Evolutionary conservation across 148 eudicot species (phyloP), one percentile per base, ranked within the genome.

Genomic region (Rhododendron vialii): DNA sequence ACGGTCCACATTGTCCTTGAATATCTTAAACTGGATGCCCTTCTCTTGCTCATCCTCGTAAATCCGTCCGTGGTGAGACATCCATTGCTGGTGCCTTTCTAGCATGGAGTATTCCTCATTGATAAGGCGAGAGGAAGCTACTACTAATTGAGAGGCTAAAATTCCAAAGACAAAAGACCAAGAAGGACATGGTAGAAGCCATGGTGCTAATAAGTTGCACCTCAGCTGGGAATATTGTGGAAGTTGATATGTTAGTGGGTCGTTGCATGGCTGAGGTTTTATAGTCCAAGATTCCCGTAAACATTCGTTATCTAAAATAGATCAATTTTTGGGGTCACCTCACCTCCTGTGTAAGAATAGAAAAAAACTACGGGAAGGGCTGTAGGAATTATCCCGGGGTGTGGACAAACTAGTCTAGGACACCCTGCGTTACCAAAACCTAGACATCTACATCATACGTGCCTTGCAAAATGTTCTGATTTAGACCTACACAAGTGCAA

Each of bases 51-150:
- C 83, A 36, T 90, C 88, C 73, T 87, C 86, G 41, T 94, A 94
- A 15, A 89, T 87, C 1, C 93, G 93, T 76, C 94, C 95, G 82
- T 93, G 90, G 7, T 33, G 84, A 47, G 89, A 79, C 92, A 92
- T 92, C 95, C 97, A 94, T 35, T 88, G 87, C 75, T 92, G 91
- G 85, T 94, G 97, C 59, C 57, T 89, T 41, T 84, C 90, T 7
- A 30, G 17, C 92, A 90, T 86, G 81, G 91, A 78, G 24, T 22
- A 5, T 33, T 76, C 61, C 81, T 89, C 89, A 22, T 86, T 51
- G 24, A 90, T 86, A 82, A 57, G 86, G 22, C 93, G 92, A 61
- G 91, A 86, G 2, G 82, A 65, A 9, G 85, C 50, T 9, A 2
- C 53, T 15, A 69, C 53, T 15, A 69, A 13, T 69, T 50, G 82